These are phyloP conservation scores for Dothideomycetes sp. DNA, from an alignment of 2,329 filamentous ascomycete genomes.

Conservation along the genomic window DNA sequence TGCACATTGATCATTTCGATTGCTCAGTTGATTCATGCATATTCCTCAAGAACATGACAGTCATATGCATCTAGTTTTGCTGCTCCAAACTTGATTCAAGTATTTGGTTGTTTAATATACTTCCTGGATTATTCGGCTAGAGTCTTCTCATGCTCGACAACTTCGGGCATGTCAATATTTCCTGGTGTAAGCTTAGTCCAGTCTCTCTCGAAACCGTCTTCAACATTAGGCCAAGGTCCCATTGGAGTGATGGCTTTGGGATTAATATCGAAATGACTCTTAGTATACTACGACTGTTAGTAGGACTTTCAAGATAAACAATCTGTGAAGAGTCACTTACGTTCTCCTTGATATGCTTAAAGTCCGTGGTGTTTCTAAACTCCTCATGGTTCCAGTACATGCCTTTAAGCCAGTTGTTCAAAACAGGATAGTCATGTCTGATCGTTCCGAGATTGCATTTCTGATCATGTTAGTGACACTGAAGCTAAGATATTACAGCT, in stretches of 20 bases:
- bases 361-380: slow-evolving; percentile 52
- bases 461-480: background rate
- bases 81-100: too few species aligned
- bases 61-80: too few species aligned
- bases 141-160: slow-evolving; percentile 26
- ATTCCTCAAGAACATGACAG: too few species aligned
- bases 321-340: slow-evolving; percentile 26
- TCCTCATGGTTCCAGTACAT: slow-evolving; percentile 47
- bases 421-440: slow-evolving; percentile 47
- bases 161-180: slow-evolving; percentile 35
- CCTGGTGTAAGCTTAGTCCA: slow-evolving; percentile 42
- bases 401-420: slow-evolving; percentile 52
- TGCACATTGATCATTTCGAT: too few species aligned
- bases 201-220: slow-evolving; percentile 42
- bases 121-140: slow-evolving; percentile 11
- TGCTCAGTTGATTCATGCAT: too few species aligned
- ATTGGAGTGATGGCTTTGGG: slow-evolving; percentile 53
- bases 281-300: slow-evolving; percentile 37
- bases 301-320: slow-evolving; percentile 9
- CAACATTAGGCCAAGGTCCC: slow-evolving; percentile 51
- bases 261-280: slow-evolving; percentile 52
- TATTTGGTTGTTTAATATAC: too few species aligned
- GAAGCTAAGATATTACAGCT: background rate
- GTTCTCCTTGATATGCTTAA: slow-evolving; percentile 61
- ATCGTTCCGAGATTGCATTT: slow-evolving; percentile 56